Base-by-base conservation (phyloP, 768 basidiomycete species). In the Polyporus arcularius region DNA sequence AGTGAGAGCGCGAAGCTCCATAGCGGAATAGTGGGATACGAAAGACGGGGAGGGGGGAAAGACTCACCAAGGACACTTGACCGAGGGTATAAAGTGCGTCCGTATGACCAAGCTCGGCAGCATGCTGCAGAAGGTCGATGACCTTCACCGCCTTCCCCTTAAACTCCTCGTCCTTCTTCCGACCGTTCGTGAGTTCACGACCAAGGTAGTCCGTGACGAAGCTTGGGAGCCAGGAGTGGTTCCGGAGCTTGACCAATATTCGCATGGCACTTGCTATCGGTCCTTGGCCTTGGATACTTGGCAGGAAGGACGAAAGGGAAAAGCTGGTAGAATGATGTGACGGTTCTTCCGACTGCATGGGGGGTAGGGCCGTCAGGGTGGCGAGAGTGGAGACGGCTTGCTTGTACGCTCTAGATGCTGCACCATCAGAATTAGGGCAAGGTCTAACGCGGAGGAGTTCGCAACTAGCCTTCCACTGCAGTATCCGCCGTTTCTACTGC, bases 91-190 rank as follows among this genome's bases (percentile, higher is more conserved):
- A 92, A 30, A 92, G 66, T 10, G 92, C 92, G 57, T 94, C 89
- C 57, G 72, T 72, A 68, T 90, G 82, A 12, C 93, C 94, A 49
- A 92, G 74, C 55, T 92, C 90, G 7, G 86, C 85, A 0, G 93
- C 90, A 74, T 92, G 89, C 60, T 92, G 84, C 32, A 95, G 75
- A 11, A 95, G 71, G 68, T 93, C 91, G 14, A 94, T 69, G 35
- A 92, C 90, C 71, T 94, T 94, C 70, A 92, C 85, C 9, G 90
- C 88, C 68, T 89, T 90, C 3, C 83, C 79, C 18, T 77, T 79
- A 65, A 85, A 73, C 62, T 92, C 90, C 48, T 91, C 90, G 16
- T 86, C 85, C 67, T 78, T 84, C 65, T 79, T 83, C 21, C 80
- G 75, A 5, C 79, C 68, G n/a, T 67, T 61, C 32, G 60, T 69